Base-by-base conservation (phyloP, 352 stramenopile genomes). In the Phytophthora tubulina region DNA sequence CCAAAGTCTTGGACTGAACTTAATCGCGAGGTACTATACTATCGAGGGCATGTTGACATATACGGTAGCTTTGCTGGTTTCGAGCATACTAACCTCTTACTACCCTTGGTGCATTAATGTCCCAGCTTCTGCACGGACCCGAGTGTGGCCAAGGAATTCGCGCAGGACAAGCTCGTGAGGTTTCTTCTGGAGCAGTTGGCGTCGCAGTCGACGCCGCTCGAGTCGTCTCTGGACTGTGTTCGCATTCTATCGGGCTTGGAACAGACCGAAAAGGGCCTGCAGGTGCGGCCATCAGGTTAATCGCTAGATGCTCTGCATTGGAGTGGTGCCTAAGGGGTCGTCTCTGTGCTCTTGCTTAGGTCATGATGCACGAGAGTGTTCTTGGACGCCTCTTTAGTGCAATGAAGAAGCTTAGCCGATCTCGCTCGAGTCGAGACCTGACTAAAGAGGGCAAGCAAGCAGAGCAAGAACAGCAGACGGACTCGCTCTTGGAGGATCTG, bases 1-100 rank as follows among this genome's bases (percentile, higher is more conserved):
- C 62, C 89, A 93, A 67, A 83, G 63, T 13, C 78, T 96, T 2
- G 89, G 87, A 7, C 76, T 96, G 38, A 95, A 91, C 21, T 76
- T 96, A 39, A 94, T 96, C 49, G 86, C 89, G 15, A 94, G 83
- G 87, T 94, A 59, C n/a, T 57, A 6, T 0, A 8, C 7, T 33
- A 14, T 45, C 21, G 21, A 27, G 21, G 1, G 21, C 21, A 27
- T 27, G 21, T 27, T 27, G 21, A 27, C 1, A 27, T 27, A 27
- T 27, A 27, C 21, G 21, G 21, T 27, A 27, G 21, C 21, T 27
- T 27, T 27, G 21, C 21, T 45, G 33, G 6, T 36, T 27, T 1
- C 21, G n/a, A 32, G 8, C 31, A 3, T 15, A 63, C 38, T 62
- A 44, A 59, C 42, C 6, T 55, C 31, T 41, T 52, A n/a, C 31